phyloP scores from a whole-genome alignment of 169 alveolate species.

The Theileria annulata region DNA sequence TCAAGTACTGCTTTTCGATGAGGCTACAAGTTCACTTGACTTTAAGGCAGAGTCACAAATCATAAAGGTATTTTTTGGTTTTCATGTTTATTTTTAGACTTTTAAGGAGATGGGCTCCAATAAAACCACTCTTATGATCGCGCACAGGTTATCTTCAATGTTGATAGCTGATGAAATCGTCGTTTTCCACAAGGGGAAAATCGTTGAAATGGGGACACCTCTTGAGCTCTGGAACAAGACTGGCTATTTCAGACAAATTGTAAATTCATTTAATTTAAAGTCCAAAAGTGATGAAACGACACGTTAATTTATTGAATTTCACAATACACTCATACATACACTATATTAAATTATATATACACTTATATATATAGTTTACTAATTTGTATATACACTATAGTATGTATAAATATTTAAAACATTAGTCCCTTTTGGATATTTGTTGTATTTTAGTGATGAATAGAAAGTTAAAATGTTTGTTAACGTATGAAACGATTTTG shows the following conservation, averaged over 20 bases:
- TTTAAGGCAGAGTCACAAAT: constrained; percentile 76
- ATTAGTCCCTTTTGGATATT: constrained; percentile 17
- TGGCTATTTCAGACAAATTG: constrained; percentile 66
- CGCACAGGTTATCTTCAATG: constrained; percentile 89
- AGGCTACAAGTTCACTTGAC: constrained; percentile 96
- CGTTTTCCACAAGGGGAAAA: constrained; percentile 82
- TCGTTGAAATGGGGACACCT: constrained; percentile 88
- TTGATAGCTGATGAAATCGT: constrained; percentile 81
- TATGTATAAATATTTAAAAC: neutral
- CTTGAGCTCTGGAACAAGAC: constrained; percentile 62
- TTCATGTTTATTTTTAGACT: constrained; percentile 22
- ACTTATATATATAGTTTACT: neutral
- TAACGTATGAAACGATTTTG: constrained; percentile 41
- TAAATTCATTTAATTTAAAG: constrained; percentile 68
- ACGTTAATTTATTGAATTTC: neutral
- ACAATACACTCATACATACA: neutral
- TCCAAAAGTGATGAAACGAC: constrained; percentile 32
- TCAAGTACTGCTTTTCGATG: constrained; percentile 89
- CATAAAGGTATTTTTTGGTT: constrained; percentile 1
- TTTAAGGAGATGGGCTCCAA: constrained; percentile 67
- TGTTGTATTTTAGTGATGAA: constrained; percentile 54
- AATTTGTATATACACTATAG: neutral
- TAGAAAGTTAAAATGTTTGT: constrained; percentile 46
- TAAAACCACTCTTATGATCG: constrained; percentile 87
- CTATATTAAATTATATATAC: neutral